phyloP scores from a whole-genome alignment of 306 rosid species.

The Quercus aquifolioides region DNA sequence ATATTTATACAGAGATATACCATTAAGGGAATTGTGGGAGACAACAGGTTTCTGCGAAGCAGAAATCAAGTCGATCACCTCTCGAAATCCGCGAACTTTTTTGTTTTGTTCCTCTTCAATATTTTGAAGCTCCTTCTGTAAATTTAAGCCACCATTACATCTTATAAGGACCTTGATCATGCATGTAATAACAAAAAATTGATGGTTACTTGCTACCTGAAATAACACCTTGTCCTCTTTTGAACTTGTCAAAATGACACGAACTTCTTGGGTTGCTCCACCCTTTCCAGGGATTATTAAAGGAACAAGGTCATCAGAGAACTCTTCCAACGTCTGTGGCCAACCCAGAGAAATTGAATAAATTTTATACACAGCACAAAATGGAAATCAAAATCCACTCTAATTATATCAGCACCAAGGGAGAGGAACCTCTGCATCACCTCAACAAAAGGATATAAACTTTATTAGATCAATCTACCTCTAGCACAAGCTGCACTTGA shows the following conservation, averaged over 20 bases:
- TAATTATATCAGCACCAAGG: neutral
- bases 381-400: neutral
- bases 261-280: constrained; percentile 52
- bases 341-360: constrained; percentile 7
- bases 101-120: constrained; percentile 61
- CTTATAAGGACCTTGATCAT: neutral
- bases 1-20: constrained; percentile 55
- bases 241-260: constrained; percentile 62
- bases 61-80: constrained; percentile 96
- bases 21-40: constrained; percentile 79
- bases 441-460: constrained; percentile 16
- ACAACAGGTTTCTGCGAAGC: constrained; percentile 96
- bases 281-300: constrained; percentile 49
- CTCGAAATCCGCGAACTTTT: constrained; percentile 82
- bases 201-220: constrained; percentile 46
- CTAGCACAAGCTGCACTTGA: constrained; percentile 68
- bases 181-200: neutral
- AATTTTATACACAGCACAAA: neutral
- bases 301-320: constrained; percentile 65
- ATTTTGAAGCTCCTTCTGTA: constrained; percentile 59
- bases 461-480: constrained; percentile 45
- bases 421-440: constrained; percentile 1
- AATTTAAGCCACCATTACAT: constrained; percentile 13
- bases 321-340: constrained; percentile 60
- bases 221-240: constrained; percentile 69